These are phyloP conservation scores for Diaporthe capsici DNA, from an alignment of 2,329 filamentous ascomycete species.

Conservation along the genomic window DNA sequence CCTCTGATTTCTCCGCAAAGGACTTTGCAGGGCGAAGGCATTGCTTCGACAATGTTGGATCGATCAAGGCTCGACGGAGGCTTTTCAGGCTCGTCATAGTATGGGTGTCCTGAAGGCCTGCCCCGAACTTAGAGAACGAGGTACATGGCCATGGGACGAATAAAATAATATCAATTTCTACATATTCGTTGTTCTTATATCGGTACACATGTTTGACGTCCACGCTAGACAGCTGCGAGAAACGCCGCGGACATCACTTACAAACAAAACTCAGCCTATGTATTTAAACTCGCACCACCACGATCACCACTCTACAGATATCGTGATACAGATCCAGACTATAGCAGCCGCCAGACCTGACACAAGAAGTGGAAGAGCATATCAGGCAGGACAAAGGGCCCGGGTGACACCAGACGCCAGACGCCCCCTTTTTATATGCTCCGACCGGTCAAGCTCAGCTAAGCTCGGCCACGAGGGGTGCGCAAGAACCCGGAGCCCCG, in stretches of 20 bases:
- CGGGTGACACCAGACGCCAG: neutral
- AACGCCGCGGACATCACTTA: neutral
- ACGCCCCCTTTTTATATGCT: neutral
- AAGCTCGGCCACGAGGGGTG: neutral
- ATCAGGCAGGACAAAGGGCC: neutral
- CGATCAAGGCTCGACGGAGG: neutral
- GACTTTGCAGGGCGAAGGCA: neutral
- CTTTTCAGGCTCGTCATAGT: neutral
- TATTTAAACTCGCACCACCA: neutral
- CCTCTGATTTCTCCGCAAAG: neutral
- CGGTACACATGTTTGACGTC: neutral
- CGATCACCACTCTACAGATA: neutral
- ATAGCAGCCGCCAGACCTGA: neutral
- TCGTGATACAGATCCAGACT: neutral
- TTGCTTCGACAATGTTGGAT: neutral
- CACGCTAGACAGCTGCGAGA: neutral
- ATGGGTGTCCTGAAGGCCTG: no score
- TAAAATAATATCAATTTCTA: neutral
- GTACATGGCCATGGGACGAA: neutral
- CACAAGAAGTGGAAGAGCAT: neutral
- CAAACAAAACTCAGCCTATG: neutral
- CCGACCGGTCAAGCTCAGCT: neutral
- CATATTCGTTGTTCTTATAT: neutral
- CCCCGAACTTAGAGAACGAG: no score
- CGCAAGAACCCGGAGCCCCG: neutral